Percentiles rank a stretch among this genome's conserved stretches.
phyloP scores from a whole-genome alignment of 176 grass and related monocot genomes.

The Zoysia japonica region DNA sequence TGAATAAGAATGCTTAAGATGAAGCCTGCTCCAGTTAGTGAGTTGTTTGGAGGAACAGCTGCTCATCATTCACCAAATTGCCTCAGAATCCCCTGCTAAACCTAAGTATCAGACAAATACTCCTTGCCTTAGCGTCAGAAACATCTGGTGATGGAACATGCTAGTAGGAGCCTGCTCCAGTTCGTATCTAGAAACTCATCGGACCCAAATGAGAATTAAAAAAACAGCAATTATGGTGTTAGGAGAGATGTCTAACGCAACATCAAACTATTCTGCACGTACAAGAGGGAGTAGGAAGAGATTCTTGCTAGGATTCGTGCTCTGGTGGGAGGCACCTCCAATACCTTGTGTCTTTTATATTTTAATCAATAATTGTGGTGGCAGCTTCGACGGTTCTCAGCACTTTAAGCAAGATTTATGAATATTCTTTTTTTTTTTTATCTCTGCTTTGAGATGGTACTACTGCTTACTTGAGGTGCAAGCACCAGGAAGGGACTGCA shows the following conservation, averaged over 20 bases:
- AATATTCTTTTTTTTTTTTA: neutral
- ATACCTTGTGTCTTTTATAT: conserved; percentile 10
- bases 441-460: neutral
- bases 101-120: neutral
- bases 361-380: conserved; percentile 20
- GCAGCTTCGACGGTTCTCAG: neutral
- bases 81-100: neutral
- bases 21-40: neutral
- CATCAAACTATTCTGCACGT: neutral
- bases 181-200: conserved; percentile 2
- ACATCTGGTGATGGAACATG: neutral
- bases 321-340: neutral
- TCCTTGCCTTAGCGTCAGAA: neutral
- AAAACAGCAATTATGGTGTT: conserved; percentile 33
- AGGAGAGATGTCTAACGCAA: neutral
- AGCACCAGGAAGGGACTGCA: conserved; percentile 15
- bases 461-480: conserved; percentile 43
- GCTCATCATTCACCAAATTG: neutral
- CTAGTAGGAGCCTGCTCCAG: conserved; percentile 35
- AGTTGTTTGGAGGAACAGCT: neutral
- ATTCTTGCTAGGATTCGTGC: conserved; percentile 4
- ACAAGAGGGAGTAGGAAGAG: neutral
- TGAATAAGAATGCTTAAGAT: neutral
- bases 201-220: conserved; percentile 15
- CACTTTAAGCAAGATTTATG: neutral